Percentiles rank a stretch among this genome's conserved stretches.
phyloP scores from a whole-genome alignment of 1,284 basidiomycete genomes.

The Tylopilus sp. region DNA sequence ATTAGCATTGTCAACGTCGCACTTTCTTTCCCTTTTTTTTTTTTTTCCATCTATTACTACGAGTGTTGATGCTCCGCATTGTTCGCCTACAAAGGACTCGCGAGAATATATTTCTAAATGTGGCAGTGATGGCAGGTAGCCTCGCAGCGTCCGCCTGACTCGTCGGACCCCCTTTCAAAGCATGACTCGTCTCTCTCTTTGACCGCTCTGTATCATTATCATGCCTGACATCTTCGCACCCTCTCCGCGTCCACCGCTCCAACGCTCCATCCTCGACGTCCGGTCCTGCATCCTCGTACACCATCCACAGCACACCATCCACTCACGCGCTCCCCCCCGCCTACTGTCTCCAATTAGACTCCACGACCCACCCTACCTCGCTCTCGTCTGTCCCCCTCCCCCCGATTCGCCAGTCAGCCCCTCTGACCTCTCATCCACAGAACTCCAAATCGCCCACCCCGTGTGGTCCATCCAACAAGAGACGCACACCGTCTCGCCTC shows the following conservation, averaged over 20 bases:
- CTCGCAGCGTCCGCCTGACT: conserved; percentile 23
- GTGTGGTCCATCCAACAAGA: conserved; percentile 34
- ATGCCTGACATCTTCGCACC: conserved; percentile 36
- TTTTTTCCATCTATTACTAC: background rate
- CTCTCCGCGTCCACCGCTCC: conserved; percentile 26
- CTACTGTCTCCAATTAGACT: conserved; percentile 34
- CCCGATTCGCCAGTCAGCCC: background rate
- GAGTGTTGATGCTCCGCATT: conserved; percentile 22
- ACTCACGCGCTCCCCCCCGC: conserved; percentile 27
- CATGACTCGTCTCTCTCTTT: conserved; percentile 21
- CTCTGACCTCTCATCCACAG: conserved; percentile 26
- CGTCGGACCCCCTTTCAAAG: too few species aligned
- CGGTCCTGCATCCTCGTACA: conserved; percentile 1
- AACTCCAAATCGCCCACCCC: conserved; percentile 38
- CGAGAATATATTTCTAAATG: conserved; percentile 21
- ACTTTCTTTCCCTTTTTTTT: conserved; percentile 4
- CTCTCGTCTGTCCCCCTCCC: conserved; percentile 21
- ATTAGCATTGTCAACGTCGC: conserved; percentile 21
- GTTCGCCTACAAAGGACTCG: conserved; percentile 9
- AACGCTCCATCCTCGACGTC: conserved; percentile 9
- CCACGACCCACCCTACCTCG: conserved; percentile 21
- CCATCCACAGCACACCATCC: conserved; percentile 6
- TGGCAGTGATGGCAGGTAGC: conserved; percentile 18
- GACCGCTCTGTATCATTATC: conserved; percentile 27
- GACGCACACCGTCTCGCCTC: conserved; percentile 24